Evolutionary conservation across 2,329 filamentous ascomycete species (phyloP).

Genomic region (Coniochaeta hoffmannii): DNA sequence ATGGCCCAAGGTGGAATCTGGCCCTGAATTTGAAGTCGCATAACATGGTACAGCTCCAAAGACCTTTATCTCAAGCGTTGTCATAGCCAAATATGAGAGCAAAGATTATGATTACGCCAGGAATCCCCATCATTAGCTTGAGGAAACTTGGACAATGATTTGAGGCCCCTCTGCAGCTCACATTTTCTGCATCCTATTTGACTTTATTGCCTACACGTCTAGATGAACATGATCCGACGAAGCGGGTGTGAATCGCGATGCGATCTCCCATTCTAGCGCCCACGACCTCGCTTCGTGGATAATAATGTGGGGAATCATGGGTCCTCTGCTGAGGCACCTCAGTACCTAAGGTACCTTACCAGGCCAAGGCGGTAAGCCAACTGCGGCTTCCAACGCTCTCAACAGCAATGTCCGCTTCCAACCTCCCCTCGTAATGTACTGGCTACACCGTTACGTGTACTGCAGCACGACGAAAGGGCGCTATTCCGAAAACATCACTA

Average conservation of each 20-base stretch:
- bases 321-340: neutral
- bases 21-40: neutral
- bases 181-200: no score
- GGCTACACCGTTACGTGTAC: no score
- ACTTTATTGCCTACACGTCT: neutral
- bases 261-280: neutral
- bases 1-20: neutral
- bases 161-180: no score
- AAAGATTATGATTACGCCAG: neutral
- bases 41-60: neutral
- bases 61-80: neutral
- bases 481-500: neutral
- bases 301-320: neutral
- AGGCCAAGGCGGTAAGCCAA: no score
- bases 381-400: no score
- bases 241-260: neutral
- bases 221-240: neutral
- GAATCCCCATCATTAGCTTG: no score
- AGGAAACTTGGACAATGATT: no score
- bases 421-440: no score
- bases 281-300: neutral
- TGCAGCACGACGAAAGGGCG: neutral
- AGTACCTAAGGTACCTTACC: neutral
- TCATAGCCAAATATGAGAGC: neutral
- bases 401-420: no score